Conservation (phyloP, 2,329 filamentous ascomycete species). For the Aureobasidium uvarum region DNA sequence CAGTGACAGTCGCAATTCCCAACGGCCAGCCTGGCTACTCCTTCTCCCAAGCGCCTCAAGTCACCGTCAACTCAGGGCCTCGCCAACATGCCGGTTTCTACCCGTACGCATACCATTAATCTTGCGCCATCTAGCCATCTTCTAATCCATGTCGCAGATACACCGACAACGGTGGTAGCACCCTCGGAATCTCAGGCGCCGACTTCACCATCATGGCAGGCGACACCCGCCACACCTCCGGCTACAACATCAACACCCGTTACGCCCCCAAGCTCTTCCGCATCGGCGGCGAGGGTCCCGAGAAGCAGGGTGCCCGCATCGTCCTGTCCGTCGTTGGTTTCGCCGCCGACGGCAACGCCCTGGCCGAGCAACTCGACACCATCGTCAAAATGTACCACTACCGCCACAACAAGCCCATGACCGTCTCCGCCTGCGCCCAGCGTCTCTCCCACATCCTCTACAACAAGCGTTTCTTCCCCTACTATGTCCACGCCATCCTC, state of each 20-base stretch:
- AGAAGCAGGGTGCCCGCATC: slow-evolving; percentile 80
- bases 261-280: slow-evolving; percentile 95
- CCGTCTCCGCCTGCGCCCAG: slow-evolving; percentile 90
- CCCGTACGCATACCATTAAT: slow-evolving; percentile 61
- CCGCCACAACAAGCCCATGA: slow-evolving; percentile 96
- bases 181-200: slow-evolving; percentile 87
- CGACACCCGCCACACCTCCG: slow-evolving; percentile 91
- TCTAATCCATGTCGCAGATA: slow-evolving; percentile 58
- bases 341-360: slow-evolving; percentile 86
- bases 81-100: slow-evolving; percentile 77
- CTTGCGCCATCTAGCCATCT: slow-evolving; percentile 10
- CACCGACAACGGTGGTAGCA: slow-evolving; percentile 96
- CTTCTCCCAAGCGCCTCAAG: slow-evolving; percentile 52
- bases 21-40: slow-evolving; percentile 54
- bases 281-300: slow-evolving; percentile 85
- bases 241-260: slow-evolving; percentile 99
- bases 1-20: slow-evolving; percentile 20
- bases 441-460: slow-evolving; percentile 94
- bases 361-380: slow-evolving; percentile 90
- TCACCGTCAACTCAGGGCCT: slow-evolving; percentile 44
- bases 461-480: slow-evolving; percentile 97
- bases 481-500: slow-evolving; percentile 94
- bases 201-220: slow-evolving; percentile 97
- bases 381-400: slow-evolving; percentile 99
- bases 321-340: slow-evolving; percentile 94